Base-by-base conservation (phyloP, 768 basidiomycete species). In the Pleurotus platypus region DNA sequence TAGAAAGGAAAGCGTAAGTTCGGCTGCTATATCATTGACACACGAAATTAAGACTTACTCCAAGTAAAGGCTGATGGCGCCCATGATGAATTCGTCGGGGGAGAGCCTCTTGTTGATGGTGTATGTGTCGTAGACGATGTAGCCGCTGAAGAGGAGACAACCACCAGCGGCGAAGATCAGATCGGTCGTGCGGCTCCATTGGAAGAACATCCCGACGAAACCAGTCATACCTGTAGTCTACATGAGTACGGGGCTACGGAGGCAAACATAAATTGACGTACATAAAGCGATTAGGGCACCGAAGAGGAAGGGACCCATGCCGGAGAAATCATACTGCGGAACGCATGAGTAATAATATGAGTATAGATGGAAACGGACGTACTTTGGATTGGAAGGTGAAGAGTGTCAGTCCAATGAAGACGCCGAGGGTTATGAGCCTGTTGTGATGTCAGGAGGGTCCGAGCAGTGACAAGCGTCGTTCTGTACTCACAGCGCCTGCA, bases 381-480 rank as follows among this genome's bases (percentile, higher is more conserved):
- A 89, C 90, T 79, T 96, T 96, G 57, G 90, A 92, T 70, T 96
- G 94, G 69, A 97, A 78, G 0, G 97, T 98, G 77, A 97, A 98
- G 53, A 98, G 70, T 0, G 95, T 98, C 60, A 99, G 73, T 5
- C 95, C 97, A 40, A 93, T 71, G 81, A 99, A 98, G 46, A 98
- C 87, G 12, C 94, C 94, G 2, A 91, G 75, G 0, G 95, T 97
- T 65, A 98, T 93, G 53, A 96, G 71, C 54, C 89, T 88, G 68
- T 1, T 35, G 0, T 35, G 2, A 11, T 2, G 30, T 35, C 30
- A 35, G 30, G 18, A 46, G 35, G 40, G 45, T 42, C 35, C 18
- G 13, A 12, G 12, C n/a, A 24, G 9, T 30, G 27, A 16, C n/a
- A 53, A 20, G 12, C 6, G 27, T 20, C 12, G 24, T 26, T 26